These are phyloP conservation scores for Chenopodium berlandieri DNA, from an alignment of 148 eudicot species.

Conservation along the genomic window DNA sequence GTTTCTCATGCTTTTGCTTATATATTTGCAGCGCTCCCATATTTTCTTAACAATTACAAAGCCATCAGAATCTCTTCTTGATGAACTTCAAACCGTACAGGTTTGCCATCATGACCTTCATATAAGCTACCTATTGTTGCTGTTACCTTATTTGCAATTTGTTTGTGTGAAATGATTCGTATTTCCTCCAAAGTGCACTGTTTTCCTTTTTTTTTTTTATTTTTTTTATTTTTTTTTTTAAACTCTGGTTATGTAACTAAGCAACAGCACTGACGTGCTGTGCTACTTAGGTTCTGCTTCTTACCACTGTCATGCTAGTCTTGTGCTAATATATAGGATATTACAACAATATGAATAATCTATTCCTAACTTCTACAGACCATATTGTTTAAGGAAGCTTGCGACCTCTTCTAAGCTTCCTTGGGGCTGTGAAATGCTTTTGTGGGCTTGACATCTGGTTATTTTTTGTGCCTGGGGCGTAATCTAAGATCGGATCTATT, in stretches of 20 bases:
- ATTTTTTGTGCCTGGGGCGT: background rate
- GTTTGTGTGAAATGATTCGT: background rate
- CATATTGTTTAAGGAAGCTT: background rate
- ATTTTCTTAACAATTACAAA: constrained; percentile 69
- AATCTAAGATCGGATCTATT: background rate
- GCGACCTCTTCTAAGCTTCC: background rate
- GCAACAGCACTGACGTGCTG: background rate
- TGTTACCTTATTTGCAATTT: background rate
- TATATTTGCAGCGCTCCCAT: constrained; percentile 69
- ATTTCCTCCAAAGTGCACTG: background rate
- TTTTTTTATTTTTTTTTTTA: too few species aligned
- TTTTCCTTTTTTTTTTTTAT: too few species aligned
- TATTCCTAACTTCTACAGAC: background rate
- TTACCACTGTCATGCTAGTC: background rate
- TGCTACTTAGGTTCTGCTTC: background rate
- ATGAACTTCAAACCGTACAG: constrained; percentile 94
- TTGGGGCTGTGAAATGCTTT: background rate
- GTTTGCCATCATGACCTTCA: constrained; percentile 39
- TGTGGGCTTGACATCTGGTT: background rate
- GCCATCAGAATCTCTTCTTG: constrained; percentile 90
- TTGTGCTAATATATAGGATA: background rate
- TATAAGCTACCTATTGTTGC: background rate
- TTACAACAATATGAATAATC: background rate
- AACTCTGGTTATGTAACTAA: too few species aligned
- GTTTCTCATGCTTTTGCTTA: constrained; percentile 14